Conservation (phyloP, 345 rosid genomes). For the Brassica nigra region DNA sequence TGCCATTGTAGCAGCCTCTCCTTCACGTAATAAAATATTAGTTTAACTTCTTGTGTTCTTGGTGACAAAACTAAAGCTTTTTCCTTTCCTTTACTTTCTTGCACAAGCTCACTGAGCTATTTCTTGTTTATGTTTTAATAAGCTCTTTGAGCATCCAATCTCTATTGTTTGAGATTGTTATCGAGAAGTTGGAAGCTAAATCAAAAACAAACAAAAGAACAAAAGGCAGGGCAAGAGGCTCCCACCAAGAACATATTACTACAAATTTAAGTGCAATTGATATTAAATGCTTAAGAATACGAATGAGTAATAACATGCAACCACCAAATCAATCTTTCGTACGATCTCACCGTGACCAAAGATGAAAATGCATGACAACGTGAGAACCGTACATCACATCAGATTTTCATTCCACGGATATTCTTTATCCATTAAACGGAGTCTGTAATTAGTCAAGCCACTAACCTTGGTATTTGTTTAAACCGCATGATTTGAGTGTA, state of each 20-base stretch:
- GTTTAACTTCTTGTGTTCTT: too few relatives aligned
- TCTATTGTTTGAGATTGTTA: too few relatives aligned
- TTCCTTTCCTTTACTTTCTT: too few relatives aligned
- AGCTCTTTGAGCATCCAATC: too few relatives aligned
- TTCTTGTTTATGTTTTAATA: too few relatives aligned
- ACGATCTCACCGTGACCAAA: background rate
- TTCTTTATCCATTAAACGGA: background rate
- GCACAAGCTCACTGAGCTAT: too few relatives aligned
- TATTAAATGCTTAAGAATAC: constrained; percentile 13
- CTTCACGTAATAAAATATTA: too few relatives aligned
- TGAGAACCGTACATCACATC: constrained; percentile 3
- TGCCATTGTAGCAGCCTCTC: too few relatives aligned
- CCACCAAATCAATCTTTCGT: constrained; percentile 18
- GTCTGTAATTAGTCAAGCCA: background rate
- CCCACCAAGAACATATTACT: background rate
- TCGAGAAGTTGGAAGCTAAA: background rate
- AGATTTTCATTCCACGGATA: background rate
- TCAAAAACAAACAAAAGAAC: background rate
- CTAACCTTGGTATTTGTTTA: background rate
- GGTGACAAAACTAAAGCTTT: too few relatives aligned
- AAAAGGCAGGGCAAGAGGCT: constrained; percentile 15
- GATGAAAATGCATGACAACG: background rate
- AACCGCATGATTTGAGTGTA: background rate
- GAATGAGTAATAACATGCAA: constrained; percentile 20
- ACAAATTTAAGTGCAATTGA: background rate